phyloP scores from a whole-genome alignment of 495 filamentous ascomycete species.

The Talaromyces stipitatus region DNA sequence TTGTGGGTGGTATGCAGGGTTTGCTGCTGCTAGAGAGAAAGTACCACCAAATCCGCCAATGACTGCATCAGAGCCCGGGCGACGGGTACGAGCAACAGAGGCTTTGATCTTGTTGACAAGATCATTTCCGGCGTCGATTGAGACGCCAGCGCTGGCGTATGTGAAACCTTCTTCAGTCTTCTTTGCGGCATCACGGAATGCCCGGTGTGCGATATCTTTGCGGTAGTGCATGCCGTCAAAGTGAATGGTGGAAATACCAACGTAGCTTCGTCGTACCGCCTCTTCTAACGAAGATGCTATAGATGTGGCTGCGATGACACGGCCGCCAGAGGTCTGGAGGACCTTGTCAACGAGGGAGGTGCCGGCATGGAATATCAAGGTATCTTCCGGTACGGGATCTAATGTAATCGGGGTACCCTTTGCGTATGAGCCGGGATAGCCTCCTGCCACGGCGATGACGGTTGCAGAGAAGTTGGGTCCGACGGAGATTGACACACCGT shows the following conservation, averaged over 20 bases:
- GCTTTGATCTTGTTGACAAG: conserved; percentile 85
- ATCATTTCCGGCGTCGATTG: conserved; percentile 83
- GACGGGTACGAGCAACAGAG: conserved; percentile 67
- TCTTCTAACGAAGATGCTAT: conserved; percentile 66
- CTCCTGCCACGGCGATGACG: conserved; percentile 86
- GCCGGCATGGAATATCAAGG: conserved; percentile 87
- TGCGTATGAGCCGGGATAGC: conserved; percentile 86
- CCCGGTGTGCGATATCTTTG: conserved; percentile 81
- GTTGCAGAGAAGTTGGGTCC: conserved; percentile 69
- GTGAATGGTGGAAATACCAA: conserved; percentile 65
- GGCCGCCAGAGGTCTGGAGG: conserved; percentile 72
- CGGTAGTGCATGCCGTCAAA: conserved; percentile 91
- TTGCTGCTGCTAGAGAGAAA: conserved; percentile 69
- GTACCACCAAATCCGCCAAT: conserved; percentile 95
- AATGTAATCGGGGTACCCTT: conserved; percentile 73
- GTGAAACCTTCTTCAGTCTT: conserved; percentile 51
- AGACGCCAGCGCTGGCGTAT: conserved; percentile 89
- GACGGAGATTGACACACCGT: conserved; percentile 60
- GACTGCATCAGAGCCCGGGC: conserved; percentile 77
- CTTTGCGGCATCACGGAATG: conserved; percentile 27
- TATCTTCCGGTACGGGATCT: conserved; percentile 38
- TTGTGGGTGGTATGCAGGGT: conserved; percentile 53
- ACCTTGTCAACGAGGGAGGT: conserved; percentile 56
- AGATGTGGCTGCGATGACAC: conserved; percentile 85
- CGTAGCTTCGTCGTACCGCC: conserved; percentile 79